Evolutionary conservation across 371 early-diverging fungal genomes (phyloP).

Genomic region (Nematocida parisii): DNA sequence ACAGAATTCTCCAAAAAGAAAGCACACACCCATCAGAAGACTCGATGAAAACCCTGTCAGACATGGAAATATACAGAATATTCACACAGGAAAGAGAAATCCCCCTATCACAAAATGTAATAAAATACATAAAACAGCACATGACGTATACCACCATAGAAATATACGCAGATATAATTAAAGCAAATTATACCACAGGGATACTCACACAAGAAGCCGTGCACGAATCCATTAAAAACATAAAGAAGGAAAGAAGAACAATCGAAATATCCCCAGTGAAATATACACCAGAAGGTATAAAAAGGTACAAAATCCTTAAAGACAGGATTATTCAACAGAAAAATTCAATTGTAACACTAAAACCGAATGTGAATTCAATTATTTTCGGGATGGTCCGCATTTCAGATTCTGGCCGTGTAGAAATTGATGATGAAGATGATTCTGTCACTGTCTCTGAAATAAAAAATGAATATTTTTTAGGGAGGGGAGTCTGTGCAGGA

Average conservation of each 20-base stretch:
- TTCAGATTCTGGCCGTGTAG: background rate
- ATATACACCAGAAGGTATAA: slow-evolving; percentile 21
- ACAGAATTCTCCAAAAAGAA: too few relatives aligned
- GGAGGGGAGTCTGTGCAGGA: slow-evolving; percentile 41
- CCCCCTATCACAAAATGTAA: slow-evolving; percentile 16
- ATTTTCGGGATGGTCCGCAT: slow-evolving; percentile 40
- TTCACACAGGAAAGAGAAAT: slow-evolving; percentile 22
- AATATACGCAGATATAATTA: slow-evolving; percentile 17
- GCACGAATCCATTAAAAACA: background rate
- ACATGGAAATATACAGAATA: slow-evolving; percentile 27
- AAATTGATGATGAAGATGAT: slow-evolving; percentile 44
- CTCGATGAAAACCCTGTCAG: background rate
- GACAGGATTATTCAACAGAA: background rate
- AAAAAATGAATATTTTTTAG: slow-evolving; percentile 22
- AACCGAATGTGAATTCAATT: background rate
- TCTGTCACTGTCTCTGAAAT: background rate
- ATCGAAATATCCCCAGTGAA: background rate
- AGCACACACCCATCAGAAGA: too few relatives aligned
- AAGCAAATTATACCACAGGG: background rate
- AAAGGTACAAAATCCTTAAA: slow-evolving; percentile 2
- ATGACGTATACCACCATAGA: background rate
- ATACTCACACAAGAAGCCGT: slow-evolving; percentile 8
- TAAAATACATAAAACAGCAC: background rate
- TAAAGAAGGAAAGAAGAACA: background rate
- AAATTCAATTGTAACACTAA: slow-evolving; percentile 28